Conservation (phyloP, 176 grass and related monocot species). For the Aegilops speltoides region DNA sequence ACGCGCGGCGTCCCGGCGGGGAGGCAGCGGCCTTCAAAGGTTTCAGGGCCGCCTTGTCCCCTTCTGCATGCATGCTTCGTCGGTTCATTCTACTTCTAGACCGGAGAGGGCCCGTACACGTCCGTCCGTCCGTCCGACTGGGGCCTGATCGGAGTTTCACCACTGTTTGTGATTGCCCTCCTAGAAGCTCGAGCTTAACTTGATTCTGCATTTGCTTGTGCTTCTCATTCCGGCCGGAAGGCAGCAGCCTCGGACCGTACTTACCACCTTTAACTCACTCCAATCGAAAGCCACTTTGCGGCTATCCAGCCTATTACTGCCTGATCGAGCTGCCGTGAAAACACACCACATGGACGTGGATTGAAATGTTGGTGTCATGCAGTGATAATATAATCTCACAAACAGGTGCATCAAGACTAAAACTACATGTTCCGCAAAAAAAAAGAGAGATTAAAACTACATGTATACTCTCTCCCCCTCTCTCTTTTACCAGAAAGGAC, state of each 20-base stretch:
- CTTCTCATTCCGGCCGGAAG: neutral
- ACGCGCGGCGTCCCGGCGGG: slow-evolving; percentile 38
- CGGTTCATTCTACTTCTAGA: neutral
- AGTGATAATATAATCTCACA: no score
- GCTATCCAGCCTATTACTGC: neutral
- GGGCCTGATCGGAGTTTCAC: neutral
- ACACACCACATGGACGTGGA: no score
- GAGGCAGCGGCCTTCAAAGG: slow-evolving; percentile 43
- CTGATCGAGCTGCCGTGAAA: no score
- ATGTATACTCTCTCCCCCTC: no score
- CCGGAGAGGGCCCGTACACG: no score
- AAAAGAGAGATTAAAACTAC: no score
- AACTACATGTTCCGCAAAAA: no score
- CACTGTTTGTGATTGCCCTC: slow-evolving; percentile 3
- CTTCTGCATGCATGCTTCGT: neutral
- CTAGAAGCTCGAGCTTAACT: neutral
- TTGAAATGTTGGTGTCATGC: no score
- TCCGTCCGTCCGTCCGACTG: neutral
- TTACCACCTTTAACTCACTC: neutral
- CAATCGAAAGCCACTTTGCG: neutral
- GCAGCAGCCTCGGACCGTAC: no score
- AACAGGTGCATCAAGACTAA: no score
- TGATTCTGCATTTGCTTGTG: slow-evolving; percentile 10
- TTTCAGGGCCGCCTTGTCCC: slow-evolving; percentile 36
- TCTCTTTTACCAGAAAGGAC: no score